These are phyloP conservation scores for Strobilomyces dryophilus DNA, from an alignment of 768 basidiomycete genomes.

Conservation along the genomic window DNA sequence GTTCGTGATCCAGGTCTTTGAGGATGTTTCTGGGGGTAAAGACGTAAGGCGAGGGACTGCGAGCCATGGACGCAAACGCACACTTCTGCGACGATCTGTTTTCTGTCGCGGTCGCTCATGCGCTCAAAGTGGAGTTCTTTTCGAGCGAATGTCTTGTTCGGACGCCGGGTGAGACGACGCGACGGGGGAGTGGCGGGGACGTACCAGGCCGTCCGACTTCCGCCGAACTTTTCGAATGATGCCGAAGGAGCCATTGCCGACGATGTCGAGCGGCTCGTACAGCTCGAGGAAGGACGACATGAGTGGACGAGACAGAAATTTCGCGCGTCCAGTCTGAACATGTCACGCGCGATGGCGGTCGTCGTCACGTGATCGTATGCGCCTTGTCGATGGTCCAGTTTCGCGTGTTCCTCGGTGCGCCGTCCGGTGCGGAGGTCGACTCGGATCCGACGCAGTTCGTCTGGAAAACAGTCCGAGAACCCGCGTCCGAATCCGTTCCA, in stretches of 20 bases:
- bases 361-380: constrained; percentile 26
- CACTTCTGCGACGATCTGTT: constrained; percentile 98
- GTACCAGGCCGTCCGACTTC: constrained; percentile 76
- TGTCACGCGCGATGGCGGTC: constrained; percentile 16
- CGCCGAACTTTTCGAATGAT: constrained; percentile 93
- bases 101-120: constrained; percentile 93
- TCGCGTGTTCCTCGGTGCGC: constrained; percentile 33
- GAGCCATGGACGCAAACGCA: constrained; percentile 38
- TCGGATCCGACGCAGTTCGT: constrained; percentile 35
- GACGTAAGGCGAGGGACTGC: not conserved
- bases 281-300: constrained; percentile 54
- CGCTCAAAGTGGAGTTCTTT: constrained; percentile 98
- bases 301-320: constrained; percentile 23
- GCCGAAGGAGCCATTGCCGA: constrained; percentile 97
- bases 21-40: constrained; percentile 74
- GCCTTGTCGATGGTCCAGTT: not conserved
- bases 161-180: not conserved
- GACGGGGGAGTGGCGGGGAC: constrained; percentile 28
- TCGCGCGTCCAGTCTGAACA: constrained; percentile 14
- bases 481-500: not conserved
- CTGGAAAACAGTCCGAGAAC: constrained; percentile 43
- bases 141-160: constrained; percentile 70
- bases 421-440: constrained; percentile 31
- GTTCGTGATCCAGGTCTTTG: constrained; percentile 90
- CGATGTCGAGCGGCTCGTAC: constrained; percentile 86